phyloP scores from a whole-genome alignment of 2,329 filamentous ascomycete species.

The Thielaviopsis cerberus region DNA sequence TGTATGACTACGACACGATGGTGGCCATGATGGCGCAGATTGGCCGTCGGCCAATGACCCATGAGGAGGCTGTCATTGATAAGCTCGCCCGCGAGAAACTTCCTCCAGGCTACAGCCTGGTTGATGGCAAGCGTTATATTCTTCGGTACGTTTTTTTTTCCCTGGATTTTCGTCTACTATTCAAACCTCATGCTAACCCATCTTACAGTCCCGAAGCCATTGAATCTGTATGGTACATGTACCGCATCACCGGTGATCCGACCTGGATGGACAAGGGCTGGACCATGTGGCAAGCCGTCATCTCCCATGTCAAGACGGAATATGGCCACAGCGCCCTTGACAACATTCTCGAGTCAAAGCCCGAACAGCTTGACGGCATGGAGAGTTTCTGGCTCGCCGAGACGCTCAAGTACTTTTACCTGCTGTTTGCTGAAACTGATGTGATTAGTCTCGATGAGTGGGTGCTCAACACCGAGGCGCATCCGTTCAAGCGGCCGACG shows the following conservation, averaged over 20 bases:
- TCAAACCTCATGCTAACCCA: no score
- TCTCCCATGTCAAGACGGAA: constrained; percentile 44
- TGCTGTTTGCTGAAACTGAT: constrained; percentile 53
- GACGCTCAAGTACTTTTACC: constrained; percentile 82
- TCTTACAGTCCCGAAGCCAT: constrained; percentile 83
- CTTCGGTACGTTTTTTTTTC: no score
- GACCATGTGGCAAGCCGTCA: constrained; percentile 63
- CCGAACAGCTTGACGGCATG: constrained; percentile 53
- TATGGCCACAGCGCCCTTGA: no score
- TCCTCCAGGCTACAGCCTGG: no score
- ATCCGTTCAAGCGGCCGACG: constrained; percentile 33
- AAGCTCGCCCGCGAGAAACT: no score
- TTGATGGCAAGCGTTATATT: constrained; percentile 35
- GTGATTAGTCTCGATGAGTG: constrained; percentile 50
- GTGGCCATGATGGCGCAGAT: no score
- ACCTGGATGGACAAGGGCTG: constrained; percentile 66
- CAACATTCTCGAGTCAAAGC: no score
- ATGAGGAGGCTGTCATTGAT: no score
- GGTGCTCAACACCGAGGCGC: constrained; percentile 47
- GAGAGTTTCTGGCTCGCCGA: constrained; percentile 84
- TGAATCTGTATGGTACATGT: constrained; percentile 76
- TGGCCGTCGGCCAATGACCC: no score
- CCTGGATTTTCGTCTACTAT: no score
- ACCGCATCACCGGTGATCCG: constrained; percentile 67
- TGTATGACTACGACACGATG: no score